These are phyloP conservation scores for Cyathus striatus DNA, from an alignment of 768 basidiomycete genomes.

Conservation along the genomic window DNA sequence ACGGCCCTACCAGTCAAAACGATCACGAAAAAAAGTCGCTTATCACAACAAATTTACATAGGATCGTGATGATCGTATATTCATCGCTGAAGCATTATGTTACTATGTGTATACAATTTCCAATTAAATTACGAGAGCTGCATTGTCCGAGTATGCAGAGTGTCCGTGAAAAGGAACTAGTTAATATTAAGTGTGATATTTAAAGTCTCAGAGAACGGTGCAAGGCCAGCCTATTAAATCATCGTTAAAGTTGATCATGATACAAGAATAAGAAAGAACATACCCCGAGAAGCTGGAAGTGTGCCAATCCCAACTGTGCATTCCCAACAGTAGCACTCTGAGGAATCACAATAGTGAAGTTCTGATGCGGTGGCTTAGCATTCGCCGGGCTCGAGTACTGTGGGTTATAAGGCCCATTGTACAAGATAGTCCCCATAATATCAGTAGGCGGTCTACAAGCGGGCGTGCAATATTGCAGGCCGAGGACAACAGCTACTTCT, in stretches of 20 bases:
- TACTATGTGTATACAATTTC: no score
- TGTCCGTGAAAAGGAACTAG: no score
- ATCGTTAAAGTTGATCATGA: background rate
- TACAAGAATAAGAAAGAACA: slow-evolving; percentile 10
- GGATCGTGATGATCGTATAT: no score
- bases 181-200: slow-evolving; percentile 25
- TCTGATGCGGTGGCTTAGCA: slow-evolving; percentile 34
- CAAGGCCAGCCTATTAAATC: slow-evolving; percentile 21
- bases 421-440: slow-evolving; percentile 37
- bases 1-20: no score
- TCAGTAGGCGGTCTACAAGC: slow-evolving; percentile 16
- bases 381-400: slow-evolving; percentile 18
- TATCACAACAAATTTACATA: no score
- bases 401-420: slow-evolving; percentile 39
- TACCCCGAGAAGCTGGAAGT: slow-evolving; percentile 35
- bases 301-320: slow-evolving; percentile 29
- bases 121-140: no score
- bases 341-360: slow-evolving; percentile 39
- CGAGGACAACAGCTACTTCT: slow-evolving; percentile 44
- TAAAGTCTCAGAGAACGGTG: slow-evolving; percentile 22
- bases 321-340: slow-evolving; percentile 15
- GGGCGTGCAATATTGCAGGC: slow-evolving; percentile 27
- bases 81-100: no score
- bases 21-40: no score
- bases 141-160: no score